Evolutionary conservation across 2,329 filamentous ascomycete genomes (phyloP).

Genomic region (Knufia petricola): DNA sequence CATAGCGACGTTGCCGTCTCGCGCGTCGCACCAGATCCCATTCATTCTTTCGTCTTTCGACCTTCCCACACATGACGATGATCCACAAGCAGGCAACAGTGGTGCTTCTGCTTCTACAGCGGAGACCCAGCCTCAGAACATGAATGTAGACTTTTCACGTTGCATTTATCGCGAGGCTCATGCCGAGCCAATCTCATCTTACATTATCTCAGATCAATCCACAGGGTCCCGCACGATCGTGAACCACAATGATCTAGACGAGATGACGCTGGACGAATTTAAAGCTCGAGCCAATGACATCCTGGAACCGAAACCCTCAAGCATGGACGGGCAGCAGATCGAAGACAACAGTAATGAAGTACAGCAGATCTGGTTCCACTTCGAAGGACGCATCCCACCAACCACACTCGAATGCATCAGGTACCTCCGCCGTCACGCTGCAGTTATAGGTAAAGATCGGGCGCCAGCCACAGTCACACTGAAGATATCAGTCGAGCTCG

Average conservation of each 20-base stretch:
- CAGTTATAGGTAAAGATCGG: not conserved
- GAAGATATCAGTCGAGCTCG: conserved; percentile 59
- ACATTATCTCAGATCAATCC: conserved; percentile 53
- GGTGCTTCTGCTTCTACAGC: not conserved
- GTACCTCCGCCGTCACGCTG: conserved; percentile 31
- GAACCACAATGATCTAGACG: conserved; percentile 57
- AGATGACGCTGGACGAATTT: conserved; percentile 59
- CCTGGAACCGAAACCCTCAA: conserved; percentile 16
- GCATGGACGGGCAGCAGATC: not conserved
- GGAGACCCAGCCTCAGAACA: not conserved
- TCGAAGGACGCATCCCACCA: conserved; percentile 53
- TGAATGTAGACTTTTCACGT: conserved; percentile 42
- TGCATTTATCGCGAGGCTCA: conserved; percentile 52
- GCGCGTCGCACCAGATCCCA: conserved; percentile 40
- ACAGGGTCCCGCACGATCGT: conserved; percentile 59
- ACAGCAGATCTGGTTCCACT: conserved; percentile 50
- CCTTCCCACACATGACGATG: not conserved
- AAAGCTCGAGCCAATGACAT: conserved; percentile 34
- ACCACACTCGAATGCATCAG: conserved; percentile 51
- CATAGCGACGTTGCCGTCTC: conserved; percentile 44
- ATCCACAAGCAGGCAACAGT: not conserved
- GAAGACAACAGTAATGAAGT: conserved; percentile 72
- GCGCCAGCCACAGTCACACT: conserved; percentile 30
- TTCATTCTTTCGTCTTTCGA: conserved; percentile 49
- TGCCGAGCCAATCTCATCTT: conserved; percentile 54